Evolutionary conservation across 345 rosid genomes (phyloP).

Genomic region (Rhizophora apiculata): DNA sequence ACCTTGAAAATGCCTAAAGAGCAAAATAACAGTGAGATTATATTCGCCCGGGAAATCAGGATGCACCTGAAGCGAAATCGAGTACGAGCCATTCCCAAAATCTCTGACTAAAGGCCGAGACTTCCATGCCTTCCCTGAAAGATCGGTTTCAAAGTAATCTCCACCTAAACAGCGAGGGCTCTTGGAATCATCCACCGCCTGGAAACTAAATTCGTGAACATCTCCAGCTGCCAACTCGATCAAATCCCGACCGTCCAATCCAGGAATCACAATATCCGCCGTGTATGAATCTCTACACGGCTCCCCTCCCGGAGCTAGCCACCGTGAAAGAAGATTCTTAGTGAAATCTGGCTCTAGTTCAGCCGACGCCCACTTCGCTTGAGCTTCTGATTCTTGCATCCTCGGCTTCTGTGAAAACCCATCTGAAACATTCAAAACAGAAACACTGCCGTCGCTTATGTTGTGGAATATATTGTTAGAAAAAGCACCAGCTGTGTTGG

Average conservation of each 20-base stretch:
- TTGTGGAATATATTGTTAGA: background rate
- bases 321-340: conserved; percentile 44
- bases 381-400: conserved; percentile 2
- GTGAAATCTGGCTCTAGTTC: conserved; percentile 51
- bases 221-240: conserved; percentile 60
- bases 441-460: background rate
- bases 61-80: conserved; percentile 74
- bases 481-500: background rate
- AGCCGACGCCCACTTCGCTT: conserved; percentile 47
- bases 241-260: conserved; percentile 46
- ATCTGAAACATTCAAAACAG: conserved; percentile 15
- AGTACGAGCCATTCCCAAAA: conserved; percentile 75
- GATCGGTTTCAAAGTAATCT: conserved; percentile 85
- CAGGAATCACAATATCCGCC: conserved; percentile 52
- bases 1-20: conserved; percentile 72
- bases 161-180: conserved; percentile 66
- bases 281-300: conserved; percentile 60
- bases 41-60: conserved; percentile 77
- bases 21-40: conserved; percentile 66
- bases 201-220: conserved; percentile 58
- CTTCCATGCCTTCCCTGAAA: conserved; percentile 85
- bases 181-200: conserved; percentile 55
- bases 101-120: conserved; percentile 77
- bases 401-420: conserved; percentile 7
- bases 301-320: conserved; percentile 68